Evolutionary conservation across 352 stramenopile species (phyloP), one percentile per base, ranked within the genome.

Genomic region (Globisporangium ultimum): DNA sequence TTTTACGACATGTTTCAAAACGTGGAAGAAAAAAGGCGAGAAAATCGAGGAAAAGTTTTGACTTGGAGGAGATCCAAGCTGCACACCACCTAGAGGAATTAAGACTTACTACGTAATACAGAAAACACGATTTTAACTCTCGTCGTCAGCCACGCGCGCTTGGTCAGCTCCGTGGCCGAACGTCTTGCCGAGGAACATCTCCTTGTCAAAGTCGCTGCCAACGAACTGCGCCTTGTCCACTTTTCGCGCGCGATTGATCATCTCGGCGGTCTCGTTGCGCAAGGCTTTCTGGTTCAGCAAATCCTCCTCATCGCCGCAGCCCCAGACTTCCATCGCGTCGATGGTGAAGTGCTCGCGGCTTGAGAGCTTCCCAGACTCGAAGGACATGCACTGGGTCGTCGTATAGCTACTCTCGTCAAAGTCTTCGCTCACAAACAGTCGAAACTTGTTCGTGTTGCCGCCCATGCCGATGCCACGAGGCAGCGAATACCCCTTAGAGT

Each of bases 181-280:
- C 11, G 82, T 93, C 53, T 93, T 91, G 17, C 65, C 67, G 18
- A 95, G 51, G 32, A 95, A 87, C 57, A 93, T 84, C 50, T 89
- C 78, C 51, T 86, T 88, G 61, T 95, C 86, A 53, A 95, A 95
- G 42, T 91, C 82, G 55, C 67, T 95, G 28, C 81, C 84, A 42
- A 87, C 53, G 48, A 95, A 95, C 41, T 91, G 78, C 17, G 84
- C 84, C 59, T 95, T 95, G 68, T 95, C 84, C 14, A 95, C 86
- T 55, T 95, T 93, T 48, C 86, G 71, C 24, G 84, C 84, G 11
- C 79, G 76, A 60, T 89, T 84, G 66, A 95, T 90, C 63, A 95
- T 69, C 36, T 92, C 80, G n/a, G 81, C 75, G 1, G 80, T 88
- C 34, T 93, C 84, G n/a, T 89, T 74, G 10, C 86, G 82, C 55